These are phyloP conservation scores for Macaranga tanarius DNA, from an alignment of 441 rosid genomes.

Conservation along the genomic window DNA sequence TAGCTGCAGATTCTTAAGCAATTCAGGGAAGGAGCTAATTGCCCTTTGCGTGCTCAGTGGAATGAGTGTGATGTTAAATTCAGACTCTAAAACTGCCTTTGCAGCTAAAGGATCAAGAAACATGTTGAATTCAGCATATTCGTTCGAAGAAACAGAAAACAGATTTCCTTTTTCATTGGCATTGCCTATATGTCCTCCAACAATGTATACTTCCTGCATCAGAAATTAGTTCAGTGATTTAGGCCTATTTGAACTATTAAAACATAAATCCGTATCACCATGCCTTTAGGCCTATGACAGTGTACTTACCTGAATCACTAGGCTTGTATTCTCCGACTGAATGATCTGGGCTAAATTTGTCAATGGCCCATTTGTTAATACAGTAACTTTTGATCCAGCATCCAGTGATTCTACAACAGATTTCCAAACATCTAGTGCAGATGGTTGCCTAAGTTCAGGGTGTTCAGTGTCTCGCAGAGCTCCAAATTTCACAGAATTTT, in stretches of 20 bases:
- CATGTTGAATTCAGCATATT: slow-evolving; percentile 37
- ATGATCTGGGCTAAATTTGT: slow-evolving; percentile 16
- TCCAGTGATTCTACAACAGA: slow-evolving; percentile 6
- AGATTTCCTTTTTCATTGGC: slow-evolving; percentile 28
- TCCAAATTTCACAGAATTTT: slow-evolving; percentile 24
- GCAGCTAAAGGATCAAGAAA: slow-evolving; percentile 38
- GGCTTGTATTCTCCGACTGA: not conserved
- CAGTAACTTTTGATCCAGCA: not conserved
- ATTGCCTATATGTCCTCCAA: slow-evolving; percentile 20
- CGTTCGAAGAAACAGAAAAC: slow-evolving; percentile 28
- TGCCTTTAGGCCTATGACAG: no score
- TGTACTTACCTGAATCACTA: not conserved
- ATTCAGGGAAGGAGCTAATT: slow-evolving; percentile 26
- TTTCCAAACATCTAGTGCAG: slow-evolving; percentile 18
- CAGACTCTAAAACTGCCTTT: slow-evolving; percentile 24
- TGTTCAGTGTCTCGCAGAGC: slow-evolving; percentile 24
- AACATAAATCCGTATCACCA: no score
- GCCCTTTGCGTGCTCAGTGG: slow-evolving; percentile 30
- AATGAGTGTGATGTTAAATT: slow-evolving; percentile 27
- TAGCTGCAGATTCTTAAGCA: slow-evolving; percentile 1
- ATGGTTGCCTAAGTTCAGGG: slow-evolving; percentile 16
- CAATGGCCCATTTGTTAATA: slow-evolving; percentile 13
- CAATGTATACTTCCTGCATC: slow-evolving; percentile 29
- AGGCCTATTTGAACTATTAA: not conserved
- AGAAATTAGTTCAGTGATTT: not conserved